Percentiles rank a stretch among this genome's conserved stretches.
Evolutionary conservation across 768 basidiomycete genomes (phyloP).

Genomic region (Leucocoprinus leucothites): DNA sequence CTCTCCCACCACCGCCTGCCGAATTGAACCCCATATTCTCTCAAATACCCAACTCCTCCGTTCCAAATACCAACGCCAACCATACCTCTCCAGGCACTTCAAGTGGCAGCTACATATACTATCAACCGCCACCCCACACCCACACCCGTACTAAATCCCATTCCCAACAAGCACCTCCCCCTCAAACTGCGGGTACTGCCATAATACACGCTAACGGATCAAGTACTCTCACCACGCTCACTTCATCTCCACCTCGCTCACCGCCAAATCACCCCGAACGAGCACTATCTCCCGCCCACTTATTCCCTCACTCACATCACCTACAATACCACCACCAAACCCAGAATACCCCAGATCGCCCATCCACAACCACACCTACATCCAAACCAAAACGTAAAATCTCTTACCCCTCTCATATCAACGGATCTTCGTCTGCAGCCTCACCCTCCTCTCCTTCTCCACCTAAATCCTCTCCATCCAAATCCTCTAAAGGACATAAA

Average conservation of each 20-base stretch:
- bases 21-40: too few species aligned
- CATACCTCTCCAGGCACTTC: slow-evolving; percentile 1
- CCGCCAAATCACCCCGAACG: too few species aligned
- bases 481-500: slow-evolving; percentile 14
- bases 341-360: too few species aligned
- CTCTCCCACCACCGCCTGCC: too few species aligned
- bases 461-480: slow-evolving; percentile 12
- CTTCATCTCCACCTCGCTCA: slow-evolving; percentile 1
- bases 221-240: not conserved
- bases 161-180: slow-evolving; percentile 25
- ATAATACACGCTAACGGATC: not conserved
- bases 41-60: too few species aligned
- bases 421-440: not conserved
- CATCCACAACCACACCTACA: not conserved
- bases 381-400: not conserved
- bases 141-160: slow-evolving; percentile 18
- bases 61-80: not conserved
- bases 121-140: slow-evolving; percentile 16
- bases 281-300: too few species aligned
- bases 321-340: too few species aligned
- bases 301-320: too few species aligned
- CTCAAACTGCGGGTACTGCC: slow-evolving; percentile 19
- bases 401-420: not conserved
- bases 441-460: slow-evolving; percentile 9
- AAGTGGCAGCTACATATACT: not conserved